Evolutionary conservation across 2,329 filamentous ascomycete species (phyloP).

Genomic region (Intubia oerlemansii): DNA sequence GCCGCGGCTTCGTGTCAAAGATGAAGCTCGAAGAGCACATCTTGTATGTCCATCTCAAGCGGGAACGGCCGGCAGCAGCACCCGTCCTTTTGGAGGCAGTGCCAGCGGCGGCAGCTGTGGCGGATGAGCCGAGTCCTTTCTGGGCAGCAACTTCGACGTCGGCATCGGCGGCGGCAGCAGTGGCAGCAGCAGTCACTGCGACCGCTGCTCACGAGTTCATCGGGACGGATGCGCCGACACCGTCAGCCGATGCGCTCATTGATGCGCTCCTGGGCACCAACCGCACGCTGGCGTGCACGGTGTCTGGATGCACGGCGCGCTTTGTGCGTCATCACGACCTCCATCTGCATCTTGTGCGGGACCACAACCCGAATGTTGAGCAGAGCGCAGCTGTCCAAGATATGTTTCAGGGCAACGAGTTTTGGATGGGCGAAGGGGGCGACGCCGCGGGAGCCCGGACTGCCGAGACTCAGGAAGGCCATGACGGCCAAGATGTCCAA

Average conservation of each 20-base stretch:
- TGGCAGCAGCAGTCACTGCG: not conserved
- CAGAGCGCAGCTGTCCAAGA: too few species aligned
- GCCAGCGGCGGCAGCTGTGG: too few species aligned
- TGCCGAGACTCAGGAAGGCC: not conserved
- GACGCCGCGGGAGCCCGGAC: not conserved
- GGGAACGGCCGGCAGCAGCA: constrained; percentile 18
- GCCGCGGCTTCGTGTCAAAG: constrained; percentile 55
- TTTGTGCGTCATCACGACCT: constrained; percentile 31
- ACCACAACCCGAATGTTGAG: too few species aligned
- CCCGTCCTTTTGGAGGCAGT: too few species aligned
- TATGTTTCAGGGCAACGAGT: constrained; percentile 3
- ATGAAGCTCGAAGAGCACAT: constrained; percentile 66
- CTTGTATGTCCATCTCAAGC: constrained; percentile 57
- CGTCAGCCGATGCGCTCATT: constrained; percentile 8
- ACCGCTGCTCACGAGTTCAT: too few species aligned
- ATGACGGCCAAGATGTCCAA: too few species aligned
- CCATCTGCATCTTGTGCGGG: constrained; percentile 24
- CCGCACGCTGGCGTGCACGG: constrained; percentile 21
- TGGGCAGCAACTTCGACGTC: not conserved
- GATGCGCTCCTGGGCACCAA: constrained; percentile 16
- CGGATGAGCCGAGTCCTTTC: too few species aligned
- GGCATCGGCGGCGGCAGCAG: constrained; percentile 7
- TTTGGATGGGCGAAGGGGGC: constrained; percentile 6
- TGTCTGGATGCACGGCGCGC: constrained; percentile 19
- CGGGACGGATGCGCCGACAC: too few species aligned